Conservation (phyloP, 2,329 filamentous ascomycete genomes). For the Stachybotrys chlorohalonatus region DNA sequence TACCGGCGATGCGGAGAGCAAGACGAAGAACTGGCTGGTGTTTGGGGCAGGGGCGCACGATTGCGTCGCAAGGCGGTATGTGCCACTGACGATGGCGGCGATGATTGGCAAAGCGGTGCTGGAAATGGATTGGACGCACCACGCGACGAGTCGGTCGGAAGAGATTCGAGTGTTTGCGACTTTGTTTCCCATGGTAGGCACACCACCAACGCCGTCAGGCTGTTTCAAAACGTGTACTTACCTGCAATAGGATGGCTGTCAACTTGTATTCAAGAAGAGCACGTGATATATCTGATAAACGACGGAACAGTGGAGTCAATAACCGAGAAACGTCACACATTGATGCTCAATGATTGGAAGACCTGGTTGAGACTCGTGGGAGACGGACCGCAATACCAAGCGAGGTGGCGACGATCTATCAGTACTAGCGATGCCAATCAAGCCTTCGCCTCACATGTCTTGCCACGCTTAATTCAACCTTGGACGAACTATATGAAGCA, state of each 20-base stretch:
- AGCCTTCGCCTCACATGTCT: background rate
- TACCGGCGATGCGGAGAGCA: slow-evolving; percentile 36
- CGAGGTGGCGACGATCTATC: background rate
- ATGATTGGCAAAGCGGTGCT: slow-evolving; percentile 45
- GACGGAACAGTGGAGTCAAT: too few species aligned
- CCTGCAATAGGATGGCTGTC: slow-evolving; percentile 21
- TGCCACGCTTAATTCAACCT: background rate
- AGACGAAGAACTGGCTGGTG: slow-evolving; percentile 45
- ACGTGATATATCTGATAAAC: background rate
- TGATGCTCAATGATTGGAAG: too few species aligned
- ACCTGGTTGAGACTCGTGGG: background rate
- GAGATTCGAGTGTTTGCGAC: slow-evolving; percentile 42
- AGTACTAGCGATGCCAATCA: background rate
- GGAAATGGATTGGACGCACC: slow-evolving; percentile 40
- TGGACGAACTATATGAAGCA: background rate
- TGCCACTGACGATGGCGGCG: slow-evolving; percentile 38
- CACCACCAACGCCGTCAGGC: background rate
- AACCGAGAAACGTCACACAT: too few species aligned
- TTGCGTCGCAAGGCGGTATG: slow-evolving; percentile 38
- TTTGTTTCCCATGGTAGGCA: slow-evolving; percentile 36
- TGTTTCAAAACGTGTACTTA: background rate
- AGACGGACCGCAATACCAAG: background rate
- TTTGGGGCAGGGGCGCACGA: slow-evolving; percentile 43
- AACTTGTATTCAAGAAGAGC: slow-evolving; percentile 23
- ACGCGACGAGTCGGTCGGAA: slow-evolving; percentile 36